A percentile compares a stretch with the other conserved stretches of the same genome.
Conservation (phyloP, 768 basidiomycete species). For the Mycena rosella region DNA sequence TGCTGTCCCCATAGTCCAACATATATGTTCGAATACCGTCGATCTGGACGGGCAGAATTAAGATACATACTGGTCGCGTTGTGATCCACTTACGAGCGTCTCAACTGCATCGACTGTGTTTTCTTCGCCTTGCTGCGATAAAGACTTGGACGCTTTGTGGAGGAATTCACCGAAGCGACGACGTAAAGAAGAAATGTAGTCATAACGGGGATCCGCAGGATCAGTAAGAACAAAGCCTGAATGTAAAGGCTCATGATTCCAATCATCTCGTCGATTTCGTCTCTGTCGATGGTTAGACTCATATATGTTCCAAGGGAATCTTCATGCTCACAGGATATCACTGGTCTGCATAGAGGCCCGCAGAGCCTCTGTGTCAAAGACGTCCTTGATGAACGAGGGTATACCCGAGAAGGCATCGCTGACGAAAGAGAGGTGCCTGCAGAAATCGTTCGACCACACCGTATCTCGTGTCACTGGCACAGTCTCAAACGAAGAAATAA, state of each 20-base stretch:
- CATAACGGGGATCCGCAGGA: slow-evolving; percentile 71
- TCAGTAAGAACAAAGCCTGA: slow-evolving; percentile 79
- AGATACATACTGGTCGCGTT: not conserved
- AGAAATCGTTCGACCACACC: slow-evolving; percentile 89
- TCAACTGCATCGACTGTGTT: slow-evolving; percentile 87
- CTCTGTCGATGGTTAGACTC: slow-evolving; percentile 1
- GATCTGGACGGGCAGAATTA: slow-evolving; percentile 54
- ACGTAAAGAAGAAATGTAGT: slow-evolving; percentile 69
- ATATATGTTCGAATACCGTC: slow-evolving; percentile 78
- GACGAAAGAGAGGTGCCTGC: slow-evolving; percentile 80
- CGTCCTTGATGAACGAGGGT: slow-evolving; percentile 72
- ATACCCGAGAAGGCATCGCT: slow-evolving; percentile 83
- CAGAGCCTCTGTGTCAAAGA: slow-evolving; percentile 63
- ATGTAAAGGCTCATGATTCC: slow-evolving; percentile 70
- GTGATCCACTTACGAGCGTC: slow-evolving; percentile 64
- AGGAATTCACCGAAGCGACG: slow-evolving; percentile 77
- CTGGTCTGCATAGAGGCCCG: slow-evolving; percentile 59
- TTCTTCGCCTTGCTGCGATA: slow-evolving; percentile 82
- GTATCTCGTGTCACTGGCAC: slow-evolving; percentile 63
- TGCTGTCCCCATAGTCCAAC: slow-evolving; percentile 81
- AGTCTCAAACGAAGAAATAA: slow-evolving; percentile 5
- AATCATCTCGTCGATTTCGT: slow-evolving; percentile 38
- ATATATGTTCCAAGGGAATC: not conserved
- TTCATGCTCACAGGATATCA: slow-evolving; percentile 73
- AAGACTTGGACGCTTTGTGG: slow-evolving; percentile 74